Evolutionary conservation across 768 basidiomycete genomes (phyloP).

Genomic region (Lactarius indigo): DNA sequence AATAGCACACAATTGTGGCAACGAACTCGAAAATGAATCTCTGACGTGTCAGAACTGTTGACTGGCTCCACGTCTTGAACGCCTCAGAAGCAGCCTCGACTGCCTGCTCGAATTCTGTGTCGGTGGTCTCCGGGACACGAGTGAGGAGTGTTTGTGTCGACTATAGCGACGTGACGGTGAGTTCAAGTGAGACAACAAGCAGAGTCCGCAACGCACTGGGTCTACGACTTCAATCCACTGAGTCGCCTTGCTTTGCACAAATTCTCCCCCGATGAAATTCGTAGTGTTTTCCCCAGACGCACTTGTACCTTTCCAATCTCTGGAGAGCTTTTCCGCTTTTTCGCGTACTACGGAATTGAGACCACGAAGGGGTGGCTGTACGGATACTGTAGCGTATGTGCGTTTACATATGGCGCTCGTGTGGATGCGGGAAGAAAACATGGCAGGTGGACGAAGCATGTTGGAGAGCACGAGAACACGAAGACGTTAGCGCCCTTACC

Average conservation of each 20-base stretch:
- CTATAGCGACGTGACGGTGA: conserved; percentile 38
- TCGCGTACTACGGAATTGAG: conserved; percentile 53
- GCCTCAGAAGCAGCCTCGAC: conserved; percentile 81
- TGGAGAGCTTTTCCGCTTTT: conserved; percentile 66
- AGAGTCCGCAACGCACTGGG: conserved; percentile 54
- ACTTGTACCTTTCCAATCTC: conserved; percentile 83
- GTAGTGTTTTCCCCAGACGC: conserved; percentile 84
- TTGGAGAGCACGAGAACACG: background rate
- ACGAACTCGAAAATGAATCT: conserved; percentile 84
- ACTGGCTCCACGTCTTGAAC: conserved; percentile 84
- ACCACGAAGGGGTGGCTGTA: conserved; percentile 37
- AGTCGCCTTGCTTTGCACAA: conserved; percentile 71
- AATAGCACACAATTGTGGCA: background rate
- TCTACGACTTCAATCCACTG: conserved; percentile 88
- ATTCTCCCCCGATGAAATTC: conserved; percentile 90
- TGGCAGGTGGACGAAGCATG: background rate
- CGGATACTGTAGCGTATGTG: conserved; percentile 28
- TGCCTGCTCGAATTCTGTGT: conserved; percentile 76
- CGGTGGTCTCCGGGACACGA: conserved; percentile 85
- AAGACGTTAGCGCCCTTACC: background rate
- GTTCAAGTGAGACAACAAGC: background rate
- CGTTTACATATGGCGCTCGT: conserved; percentile 25
- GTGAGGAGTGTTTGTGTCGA: conserved; percentile 89
- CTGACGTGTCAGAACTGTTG: conserved; percentile 83
- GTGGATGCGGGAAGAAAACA: conserved; percentile 13